Conservation (phyloP, 2,329 filamentous ascomycete species). For the Phyllosticta citribraziliensis region DNA sequence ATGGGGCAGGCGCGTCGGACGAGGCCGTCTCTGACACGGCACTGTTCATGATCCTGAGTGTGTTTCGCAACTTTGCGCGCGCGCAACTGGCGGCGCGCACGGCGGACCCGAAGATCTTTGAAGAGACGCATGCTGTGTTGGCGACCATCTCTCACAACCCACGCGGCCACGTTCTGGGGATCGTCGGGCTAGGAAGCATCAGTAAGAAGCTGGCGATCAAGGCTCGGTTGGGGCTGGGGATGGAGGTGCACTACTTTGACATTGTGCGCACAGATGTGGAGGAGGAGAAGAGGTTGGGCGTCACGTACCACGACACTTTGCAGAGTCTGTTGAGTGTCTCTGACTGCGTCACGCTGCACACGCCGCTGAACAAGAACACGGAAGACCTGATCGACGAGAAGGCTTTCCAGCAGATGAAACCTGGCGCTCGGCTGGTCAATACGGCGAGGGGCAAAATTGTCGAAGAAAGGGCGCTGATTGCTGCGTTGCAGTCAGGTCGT, state of each 20-base stretch:
- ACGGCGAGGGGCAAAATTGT: constrained; percentile 27
- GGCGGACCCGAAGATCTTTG: constrained; percentile 9
- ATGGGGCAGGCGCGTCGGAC: constrained; percentile 34
- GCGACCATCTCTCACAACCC: constrained; percentile 10
- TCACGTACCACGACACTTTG: constrained; percentile 19
- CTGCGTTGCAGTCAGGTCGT: constrained; percentile 22
- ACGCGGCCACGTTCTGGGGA: constrained; percentile 12
- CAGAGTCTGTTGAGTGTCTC: constrained; percentile 20
- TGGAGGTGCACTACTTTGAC: constrained; percentile 14
- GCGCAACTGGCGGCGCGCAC: constrained; percentile 12
- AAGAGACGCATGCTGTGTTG: constrained; percentile 9
- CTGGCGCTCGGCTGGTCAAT: constrained; percentile 24
- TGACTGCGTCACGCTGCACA: constrained; percentile 29
- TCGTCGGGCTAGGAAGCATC: constrained; percentile 15
- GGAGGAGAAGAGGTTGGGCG: constrained; percentile 21
- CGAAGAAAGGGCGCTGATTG: constrained; percentile 25
- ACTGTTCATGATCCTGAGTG: constrained; percentile 32
- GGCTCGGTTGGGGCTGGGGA: constrained; percentile 10
- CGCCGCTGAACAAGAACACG: constrained; percentile 19
- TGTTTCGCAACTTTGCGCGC: constrained; percentile 13
- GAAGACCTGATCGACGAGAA: constrained; percentile 32
- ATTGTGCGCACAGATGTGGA: constrained; percentile 13
- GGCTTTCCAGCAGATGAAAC: constrained; percentile 16
- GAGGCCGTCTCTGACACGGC: constrained; percentile 37
- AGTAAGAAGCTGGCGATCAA: constrained; percentile 28